phyloP scores from a whole-genome alignment of 306 rosid species.

The Gastrolobium bilobum region DNA sequence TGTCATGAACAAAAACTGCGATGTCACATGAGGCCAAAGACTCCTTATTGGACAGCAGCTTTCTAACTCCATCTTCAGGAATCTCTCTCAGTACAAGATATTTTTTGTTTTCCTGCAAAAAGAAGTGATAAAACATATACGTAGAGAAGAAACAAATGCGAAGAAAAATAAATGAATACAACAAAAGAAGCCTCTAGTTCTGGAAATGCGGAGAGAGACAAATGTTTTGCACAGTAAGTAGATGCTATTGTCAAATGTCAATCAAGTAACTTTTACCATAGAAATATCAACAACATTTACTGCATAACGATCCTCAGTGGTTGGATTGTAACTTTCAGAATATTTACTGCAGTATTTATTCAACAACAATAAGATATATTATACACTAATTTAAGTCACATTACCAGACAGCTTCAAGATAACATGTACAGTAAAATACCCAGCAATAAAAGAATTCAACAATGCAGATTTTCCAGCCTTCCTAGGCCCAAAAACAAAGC shows the following conservation, averaged over 20 bases:
- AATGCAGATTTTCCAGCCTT: slow-evolving; percentile 92
- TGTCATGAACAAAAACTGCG: slow-evolving; percentile 91
- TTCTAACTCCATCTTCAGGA: slow-evolving; percentile 82
- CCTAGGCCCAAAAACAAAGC: slow-evolving; percentile 96
- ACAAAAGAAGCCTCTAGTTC: not conserved
- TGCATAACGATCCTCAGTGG: slow-evolving; percentile 79
- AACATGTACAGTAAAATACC: slow-evolving; percentile 56
- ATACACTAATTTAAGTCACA: not conserved
- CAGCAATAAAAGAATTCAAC: slow-evolving; percentile 83
- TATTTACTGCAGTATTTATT: slow-evolving; percentile 63
- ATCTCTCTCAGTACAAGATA: slow-evolving; percentile 86
- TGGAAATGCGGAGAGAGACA: not conserved
- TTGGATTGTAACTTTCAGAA: slow-evolving; percentile 70
- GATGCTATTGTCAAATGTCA: slow-evolving; percentile 28
- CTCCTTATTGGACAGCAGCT: slow-evolving; percentile 76
- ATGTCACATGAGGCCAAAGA: slow-evolving; percentile 94
- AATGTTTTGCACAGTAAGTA: slow-evolving; percentile 5
- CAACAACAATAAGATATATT: slow-evolving; percentile 34
- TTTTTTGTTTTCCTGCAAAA: slow-evolving; percentile 74
- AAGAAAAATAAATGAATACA: slow-evolving; percentile 13
- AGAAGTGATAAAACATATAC: slow-evolving; percentile 4
- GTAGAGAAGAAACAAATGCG: slow-evolving; percentile 7
- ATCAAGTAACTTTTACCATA: slow-evolving; percentile 44
- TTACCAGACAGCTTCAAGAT: slow-evolving; percentile 18
- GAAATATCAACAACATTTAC: slow-evolving; percentile 69